Conservation (phyloP, 2,329 filamentous ascomycete genomes). For the Hypoxylon sp. region DNA sequence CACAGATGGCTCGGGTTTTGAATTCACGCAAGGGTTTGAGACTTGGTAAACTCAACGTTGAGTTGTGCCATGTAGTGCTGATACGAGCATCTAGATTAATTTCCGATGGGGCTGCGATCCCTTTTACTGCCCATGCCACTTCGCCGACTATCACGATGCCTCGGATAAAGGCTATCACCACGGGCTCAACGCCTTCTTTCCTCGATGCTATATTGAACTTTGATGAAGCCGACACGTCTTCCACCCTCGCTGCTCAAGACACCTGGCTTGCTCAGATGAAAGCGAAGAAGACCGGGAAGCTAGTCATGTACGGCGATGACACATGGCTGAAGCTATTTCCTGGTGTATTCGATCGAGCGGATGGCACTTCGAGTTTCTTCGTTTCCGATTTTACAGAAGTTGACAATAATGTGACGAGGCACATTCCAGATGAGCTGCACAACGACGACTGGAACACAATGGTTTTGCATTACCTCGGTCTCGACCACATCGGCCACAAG, state of each 20-base stretch:
- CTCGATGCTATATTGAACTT: conserved; percentile 97
- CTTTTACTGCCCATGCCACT: conserved; percentile 96
- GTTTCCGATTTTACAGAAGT: conserved; percentile 99
- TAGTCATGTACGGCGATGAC: conserved; percentile 97
- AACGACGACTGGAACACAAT: conserved; percentile 91
- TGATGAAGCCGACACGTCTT: conserved; percentile 92
- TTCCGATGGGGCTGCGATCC: conserved; percentile 83
- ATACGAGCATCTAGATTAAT: conserved; percentile 74
- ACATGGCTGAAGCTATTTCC: conserved; percentile 99
- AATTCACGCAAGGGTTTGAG: conserved; percentile 86
- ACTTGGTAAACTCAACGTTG: conserved; percentile 5
- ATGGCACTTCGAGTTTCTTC: conserved; percentile 98
- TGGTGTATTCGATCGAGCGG: conserved; percentile 84
- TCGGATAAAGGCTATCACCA: conserved; percentile 95
- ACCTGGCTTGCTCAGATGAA: conserved; percentile 97
- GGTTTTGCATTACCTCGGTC: conserved; percentile 93
- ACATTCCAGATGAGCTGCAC: conserved; percentile 82
- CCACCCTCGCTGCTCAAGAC: conserved; percentile 88
- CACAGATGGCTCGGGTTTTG: conserved; percentile 82
- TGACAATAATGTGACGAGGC: conserved; percentile 95
- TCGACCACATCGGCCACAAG: conserved; percentile 99
- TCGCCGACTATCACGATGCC: conserved; percentile 99
- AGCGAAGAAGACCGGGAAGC: conserved; percentile 76
- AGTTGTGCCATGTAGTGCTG: conserved; percentile 17
- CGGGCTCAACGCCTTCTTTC: conserved; percentile 97